phyloP scores from a whole-genome alignment of 495 filamentous ascomycete genomes.

The Penicillium subrubescens region DNA sequence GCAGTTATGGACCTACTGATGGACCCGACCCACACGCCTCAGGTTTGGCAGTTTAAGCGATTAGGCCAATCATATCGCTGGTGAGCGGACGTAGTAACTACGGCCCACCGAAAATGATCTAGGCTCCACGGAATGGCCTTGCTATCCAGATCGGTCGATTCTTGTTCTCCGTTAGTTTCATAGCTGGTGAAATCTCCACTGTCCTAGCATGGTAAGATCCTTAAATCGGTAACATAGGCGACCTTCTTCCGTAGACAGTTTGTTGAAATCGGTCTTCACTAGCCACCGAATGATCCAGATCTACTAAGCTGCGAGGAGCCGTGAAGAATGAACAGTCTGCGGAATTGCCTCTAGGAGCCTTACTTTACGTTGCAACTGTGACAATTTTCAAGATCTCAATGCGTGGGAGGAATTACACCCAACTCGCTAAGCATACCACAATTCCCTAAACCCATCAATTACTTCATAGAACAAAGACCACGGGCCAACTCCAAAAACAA shows the following conservation, averaged over 20 bases:
- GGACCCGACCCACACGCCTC: constrained; percentile 7
- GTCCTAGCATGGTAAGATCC: too few species aligned
- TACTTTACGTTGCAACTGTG: not conserved
- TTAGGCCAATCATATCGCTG: constrained; percentile 3
- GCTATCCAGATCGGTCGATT: too few species aligned
- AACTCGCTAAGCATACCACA: not conserved
- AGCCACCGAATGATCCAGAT: not conserved
- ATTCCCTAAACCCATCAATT: not conserved
- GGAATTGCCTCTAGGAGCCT: too few species aligned
- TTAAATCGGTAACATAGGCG: too few species aligned
- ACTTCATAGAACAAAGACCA: not conserved
- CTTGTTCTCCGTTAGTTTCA: too few species aligned
- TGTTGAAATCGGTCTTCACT: too few species aligned
- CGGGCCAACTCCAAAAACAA: constrained; percentile 3
- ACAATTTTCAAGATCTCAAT: not conserved
- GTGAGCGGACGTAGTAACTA: not conserved
- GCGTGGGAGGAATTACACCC: not conserved
- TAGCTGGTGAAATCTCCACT: too few species aligned
- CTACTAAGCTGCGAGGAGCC: not conserved
- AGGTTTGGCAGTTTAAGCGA: constrained; percentile 10
- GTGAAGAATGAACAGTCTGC: not conserved
- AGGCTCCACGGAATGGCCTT: not conserved
- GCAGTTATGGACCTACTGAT: not conserved
- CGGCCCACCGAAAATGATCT: not conserved
- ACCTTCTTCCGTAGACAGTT: too few species aligned